Base-by-base conservation (phyloP, 768 basidiomycete genomes). In the Pleurotus tuoliensis region DNA sequence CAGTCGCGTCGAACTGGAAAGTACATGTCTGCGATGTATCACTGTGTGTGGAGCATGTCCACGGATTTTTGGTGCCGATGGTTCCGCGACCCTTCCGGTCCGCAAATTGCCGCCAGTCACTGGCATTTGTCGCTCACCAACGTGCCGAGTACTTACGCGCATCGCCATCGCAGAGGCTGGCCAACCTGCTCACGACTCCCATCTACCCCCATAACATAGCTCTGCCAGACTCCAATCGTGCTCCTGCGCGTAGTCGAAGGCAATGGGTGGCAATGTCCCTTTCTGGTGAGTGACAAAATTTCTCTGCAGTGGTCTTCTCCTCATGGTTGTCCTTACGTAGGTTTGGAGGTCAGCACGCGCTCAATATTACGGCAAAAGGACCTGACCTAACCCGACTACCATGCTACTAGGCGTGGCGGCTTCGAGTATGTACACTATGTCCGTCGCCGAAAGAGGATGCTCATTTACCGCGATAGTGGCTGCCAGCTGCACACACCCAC, bases 401-500 rank as follows among this genome's bases (percentile, higher is more conserved):
- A 47, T 57, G 13, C 11, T 3, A 15, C 46, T 56, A 86, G 85
- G 85, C 43, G 75, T 86, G 47, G 83, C 82, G 25, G 85, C 85
- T 34, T 84, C 84, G 44, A 79, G 85, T 86, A 66, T 22, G 82
- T 76, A 25, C 4, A 51, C 18, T n/a, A 56, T 51, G 24, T 46
- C 56, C 8, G 15, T 22, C 8, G 40, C 25, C 39, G 27, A 20
- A 37, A 50, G 52, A 44, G 58, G 30, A 45, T 55, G 38, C 16
- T 47, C 56, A 40, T 56, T 49, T 34, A 41, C 49, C 27, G 56
- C 62, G 24, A 46, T 58, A 90, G 90, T 92, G 83, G 90, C 91
- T 40, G 87, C 90, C 25, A 83, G 79, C 54, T 86, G 82, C 65
- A 93, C 90, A 0, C 91, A 93, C 73, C 91, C 91, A 39, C 69